These are phyloP conservation scores for Pestalotiopsis sp. DNA, from an alignment of 2,329 filamentous ascomycete genomes.

Conservation along the genomic window DNA sequence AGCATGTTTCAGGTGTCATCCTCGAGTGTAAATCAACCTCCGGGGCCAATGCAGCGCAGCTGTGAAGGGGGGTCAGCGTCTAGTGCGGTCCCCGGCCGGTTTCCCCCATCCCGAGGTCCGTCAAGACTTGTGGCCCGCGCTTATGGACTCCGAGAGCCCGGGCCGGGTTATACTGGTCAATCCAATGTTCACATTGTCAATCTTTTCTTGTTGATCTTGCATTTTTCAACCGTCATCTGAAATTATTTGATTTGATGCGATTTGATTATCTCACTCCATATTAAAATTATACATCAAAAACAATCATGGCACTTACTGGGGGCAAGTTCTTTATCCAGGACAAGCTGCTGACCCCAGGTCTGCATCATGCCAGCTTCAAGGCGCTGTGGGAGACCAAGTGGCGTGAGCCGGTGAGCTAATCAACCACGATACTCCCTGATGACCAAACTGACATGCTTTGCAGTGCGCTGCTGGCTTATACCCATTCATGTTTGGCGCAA, in stretches of 20 bases:
- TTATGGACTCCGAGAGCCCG: background rate
- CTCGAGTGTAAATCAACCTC: background rate
- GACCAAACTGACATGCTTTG: background rate
- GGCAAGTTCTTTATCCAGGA: constrained; percentile 32
- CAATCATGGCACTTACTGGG: constrained; percentile 27
- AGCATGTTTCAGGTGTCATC: background rate
- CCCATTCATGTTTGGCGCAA: constrained; percentile 36
- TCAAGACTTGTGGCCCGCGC: background rate
- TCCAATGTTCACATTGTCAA: background rate
- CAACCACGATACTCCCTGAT: background rate
- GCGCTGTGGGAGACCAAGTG: constrained; percentile 33
- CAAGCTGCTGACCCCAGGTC: constrained; percentile 22
- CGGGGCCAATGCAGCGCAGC: background rate
- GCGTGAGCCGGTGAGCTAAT: constrained; percentile 25
- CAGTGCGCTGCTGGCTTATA: constrained; percentile 36
- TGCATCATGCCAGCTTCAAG: constrained; percentile 30
- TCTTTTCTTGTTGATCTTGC: background rate
- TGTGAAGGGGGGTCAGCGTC: background rate
- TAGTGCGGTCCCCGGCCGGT: background rate
- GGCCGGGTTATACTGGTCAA: background rate
- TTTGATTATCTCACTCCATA: background rate
- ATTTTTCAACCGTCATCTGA: background rate
- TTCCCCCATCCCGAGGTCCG: background rate
- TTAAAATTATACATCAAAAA: background rate
- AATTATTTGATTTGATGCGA: background rate